Conservation (phyloP, 805 yeast genomes). For the Cyberlindnera xishuangbannaensis region DNA sequence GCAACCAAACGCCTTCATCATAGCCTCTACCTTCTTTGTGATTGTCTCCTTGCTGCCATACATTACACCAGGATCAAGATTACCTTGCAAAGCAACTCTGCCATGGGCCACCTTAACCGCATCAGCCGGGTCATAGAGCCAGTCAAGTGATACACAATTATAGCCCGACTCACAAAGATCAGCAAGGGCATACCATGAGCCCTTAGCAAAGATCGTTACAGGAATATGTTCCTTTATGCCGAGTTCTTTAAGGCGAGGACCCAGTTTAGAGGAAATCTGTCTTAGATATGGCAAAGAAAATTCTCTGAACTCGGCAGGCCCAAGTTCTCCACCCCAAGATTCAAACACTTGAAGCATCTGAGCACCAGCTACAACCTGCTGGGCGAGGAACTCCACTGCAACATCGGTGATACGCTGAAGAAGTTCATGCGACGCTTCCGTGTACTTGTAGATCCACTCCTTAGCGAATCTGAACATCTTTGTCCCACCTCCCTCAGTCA, state of each 20-base stretch:
- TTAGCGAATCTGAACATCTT: slow-evolving; percentile 86
- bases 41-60: slow-evolving; percentile 86
- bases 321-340: slow-evolving; percentile 96
- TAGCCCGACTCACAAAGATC: slow-evolving; percentile 77
- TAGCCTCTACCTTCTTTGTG: slow-evolving; percentile 71
- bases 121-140: slow-evolving; percentile 80
- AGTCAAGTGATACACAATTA: slow-evolving; percentile 86
- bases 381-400: slow-evolving; percentile 87
- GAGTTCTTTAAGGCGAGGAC: slow-evolving; percentile 60
- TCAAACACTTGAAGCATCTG: slow-evolving; percentile 97
- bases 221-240: slow-evolving; percentile 74
- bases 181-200: slow-evolving; percentile 95
- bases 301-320: slow-evolving; percentile 81
- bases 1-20: slow-evolving; percentile 91
- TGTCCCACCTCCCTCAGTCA: slow-evolving; percentile 97
- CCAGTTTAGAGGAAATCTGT: slow-evolving; percentile 67
- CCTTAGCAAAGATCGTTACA: slow-evolving; percentile 86
- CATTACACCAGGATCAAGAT: slow-evolving; percentile 90
- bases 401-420: slow-evolving; percentile 78
- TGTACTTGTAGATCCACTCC: slow-evolving; percentile 83
- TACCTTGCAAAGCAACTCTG: slow-evolving; percentile 87
- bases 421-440: slow-evolving; percentile 63
- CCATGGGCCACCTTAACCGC: slow-evolving; percentile 73
- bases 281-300: slow-evolving; percentile 85
- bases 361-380: slow-evolving; percentile 96